Conservation (phyloP, 2,329 filamentous ascomycete genomes). For the Trichoderma sp. region DNA sequence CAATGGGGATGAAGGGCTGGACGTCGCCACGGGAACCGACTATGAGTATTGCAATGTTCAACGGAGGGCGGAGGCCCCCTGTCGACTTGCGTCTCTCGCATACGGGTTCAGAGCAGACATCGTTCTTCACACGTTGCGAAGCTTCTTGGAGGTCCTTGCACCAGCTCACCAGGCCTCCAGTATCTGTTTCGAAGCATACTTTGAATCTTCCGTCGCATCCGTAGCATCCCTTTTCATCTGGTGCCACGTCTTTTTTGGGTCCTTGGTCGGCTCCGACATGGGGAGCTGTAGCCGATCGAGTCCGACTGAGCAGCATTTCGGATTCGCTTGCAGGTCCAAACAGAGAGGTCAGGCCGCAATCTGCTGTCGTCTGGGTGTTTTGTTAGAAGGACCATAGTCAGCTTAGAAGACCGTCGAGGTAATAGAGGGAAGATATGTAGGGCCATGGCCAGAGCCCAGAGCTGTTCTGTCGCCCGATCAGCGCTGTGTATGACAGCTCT, state of each 20-base stretch:
- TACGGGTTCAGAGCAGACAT: not conserved
- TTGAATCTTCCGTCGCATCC: constrained; percentile 37
- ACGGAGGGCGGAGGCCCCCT: constrained; percentile 30
- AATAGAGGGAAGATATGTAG: not conserved
- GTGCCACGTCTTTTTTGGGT: constrained; percentile 28
- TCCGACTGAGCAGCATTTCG: constrained; percentile 20
- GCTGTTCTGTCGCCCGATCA: not conserved
- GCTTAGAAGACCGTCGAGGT: not conserved
- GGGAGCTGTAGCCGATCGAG: constrained; percentile 33
- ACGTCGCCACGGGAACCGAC: constrained; percentile 39
- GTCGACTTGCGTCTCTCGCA: constrained; percentile 11
- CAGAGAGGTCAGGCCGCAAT: not conserved
- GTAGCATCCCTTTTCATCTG: constrained; percentile 30
- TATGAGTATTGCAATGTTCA: constrained; percentile 39
- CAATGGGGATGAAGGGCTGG: constrained; percentile 61
- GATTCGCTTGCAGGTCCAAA: not conserved
- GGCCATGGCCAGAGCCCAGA: not conserved
- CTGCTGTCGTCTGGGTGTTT: not conserved
- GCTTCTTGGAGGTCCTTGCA: constrained; percentile 30
- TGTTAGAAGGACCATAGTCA: not conserved
- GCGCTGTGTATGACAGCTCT: not conserved
- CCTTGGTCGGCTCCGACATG: constrained; percentile 31
- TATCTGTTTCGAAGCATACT: constrained; percentile 36
- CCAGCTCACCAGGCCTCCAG: constrained; percentile 34
- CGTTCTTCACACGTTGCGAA: constrained; percentile 8